Conservation (phyloP, 1,284 basidiomycete genomes). For the Cerrena zonata region DNA sequence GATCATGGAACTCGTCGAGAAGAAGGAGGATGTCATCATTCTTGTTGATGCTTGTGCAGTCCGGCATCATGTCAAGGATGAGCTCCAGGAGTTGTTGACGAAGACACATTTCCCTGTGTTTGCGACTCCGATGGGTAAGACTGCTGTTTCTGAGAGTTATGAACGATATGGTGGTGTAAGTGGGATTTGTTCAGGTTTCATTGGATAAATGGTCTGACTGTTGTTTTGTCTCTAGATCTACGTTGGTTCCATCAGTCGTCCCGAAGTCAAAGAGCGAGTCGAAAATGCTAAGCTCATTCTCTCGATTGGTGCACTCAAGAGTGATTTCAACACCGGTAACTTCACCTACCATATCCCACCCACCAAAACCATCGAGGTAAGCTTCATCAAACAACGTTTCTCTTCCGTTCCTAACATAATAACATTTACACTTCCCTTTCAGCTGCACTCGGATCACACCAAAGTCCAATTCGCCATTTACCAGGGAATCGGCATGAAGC, state of each 20-base stretch:
- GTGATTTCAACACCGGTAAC: slow-evolving; percentile 88
- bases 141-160: slow-evolving; percentile 72
- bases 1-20: slow-evolving; percentile 60
- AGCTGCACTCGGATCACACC: slow-evolving; percentile 83
- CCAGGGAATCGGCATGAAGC: slow-evolving; percentile 66
- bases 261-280: slow-evolving; percentile 65
- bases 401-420: slow-evolving; percentile 6
- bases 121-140: slow-evolving; percentile 86
- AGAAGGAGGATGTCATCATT: slow-evolving; percentile 66
- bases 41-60: slow-evolving; percentile 86
- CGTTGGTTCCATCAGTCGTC: slow-evolving; percentile 70
- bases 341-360: slow-evolving; percentile 71
- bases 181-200: slow-evolving; percentile 14
- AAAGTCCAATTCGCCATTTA: slow-evolving; percentile 61
- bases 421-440: slow-evolving; percentile 3
- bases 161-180: slow-evolving; percentile 84
- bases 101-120: slow-evolving; percentile 75
- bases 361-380: slow-evolving; percentile 58
- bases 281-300: slow-evolving; percentile 82
- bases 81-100: slow-evolving; percentile 65
- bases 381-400: slow-evolving; percentile 6
- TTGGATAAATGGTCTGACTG: background rate
- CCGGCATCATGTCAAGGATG: slow-evolving; percentile 70
- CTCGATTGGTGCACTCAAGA: slow-evolving; percentile 74
- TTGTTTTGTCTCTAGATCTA: slow-evolving; percentile 54